Conservation (phyloP, 2,329 filamentous ascomycete genomes). For the Epicoccum nigrum region DNA sequence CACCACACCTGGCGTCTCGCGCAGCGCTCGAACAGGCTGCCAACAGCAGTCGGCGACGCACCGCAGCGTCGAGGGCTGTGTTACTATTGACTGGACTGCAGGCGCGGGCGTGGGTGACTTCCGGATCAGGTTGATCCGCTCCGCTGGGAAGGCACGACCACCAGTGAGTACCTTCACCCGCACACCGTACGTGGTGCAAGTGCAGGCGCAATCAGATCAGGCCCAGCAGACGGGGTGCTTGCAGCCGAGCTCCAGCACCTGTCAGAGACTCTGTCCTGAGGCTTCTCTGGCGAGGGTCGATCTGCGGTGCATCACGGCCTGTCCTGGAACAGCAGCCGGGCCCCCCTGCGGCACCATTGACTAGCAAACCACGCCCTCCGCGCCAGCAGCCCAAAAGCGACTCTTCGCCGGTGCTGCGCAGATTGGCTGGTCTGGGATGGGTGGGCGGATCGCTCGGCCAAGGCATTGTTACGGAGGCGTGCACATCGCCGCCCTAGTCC, state of each 20-base stretch:
- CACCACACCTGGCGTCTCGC: constrained; percentile 10
- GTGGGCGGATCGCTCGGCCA: constrained; percentile 46
- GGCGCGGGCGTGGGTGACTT: constrained; percentile 15
- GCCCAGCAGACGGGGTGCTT: constrained; percentile 23
- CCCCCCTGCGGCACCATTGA: constrained; percentile 29
- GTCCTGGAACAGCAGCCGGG: constrained; percentile 42
- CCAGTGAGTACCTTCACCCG: constrained; percentile 1
- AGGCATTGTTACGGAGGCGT: constrained; percentile 40
- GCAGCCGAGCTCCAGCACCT: constrained; percentile 31
- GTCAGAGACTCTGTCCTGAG: constrained; percentile 24
- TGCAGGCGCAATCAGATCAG: neutral
- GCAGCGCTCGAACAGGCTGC: constrained; percentile 21
- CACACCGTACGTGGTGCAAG: too few relatives aligned
- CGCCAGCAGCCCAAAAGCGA: constrained; percentile 49
- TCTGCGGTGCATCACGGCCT: constrained; percentile 51
- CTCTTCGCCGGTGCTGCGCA: constrained; percentile 47
- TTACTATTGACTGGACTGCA: constrained; percentile 18
- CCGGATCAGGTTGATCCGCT: constrained; percentile 29
- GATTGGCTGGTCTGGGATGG: constrained; percentile 45
- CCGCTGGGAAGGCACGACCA: constrained; percentile 20
- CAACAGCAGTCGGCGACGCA: constrained; percentile 15
- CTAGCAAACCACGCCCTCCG: constrained; percentile 21
- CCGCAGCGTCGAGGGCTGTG: constrained; percentile 14
- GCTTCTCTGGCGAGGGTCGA: constrained; percentile 41
- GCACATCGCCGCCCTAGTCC: constrained; percentile 41